Percentiles rank a stretch among this genome's conserved stretches.
phyloP scores from a whole-genome alignment of 257 asterid species.

The Fraxinus anomala region DNA sequence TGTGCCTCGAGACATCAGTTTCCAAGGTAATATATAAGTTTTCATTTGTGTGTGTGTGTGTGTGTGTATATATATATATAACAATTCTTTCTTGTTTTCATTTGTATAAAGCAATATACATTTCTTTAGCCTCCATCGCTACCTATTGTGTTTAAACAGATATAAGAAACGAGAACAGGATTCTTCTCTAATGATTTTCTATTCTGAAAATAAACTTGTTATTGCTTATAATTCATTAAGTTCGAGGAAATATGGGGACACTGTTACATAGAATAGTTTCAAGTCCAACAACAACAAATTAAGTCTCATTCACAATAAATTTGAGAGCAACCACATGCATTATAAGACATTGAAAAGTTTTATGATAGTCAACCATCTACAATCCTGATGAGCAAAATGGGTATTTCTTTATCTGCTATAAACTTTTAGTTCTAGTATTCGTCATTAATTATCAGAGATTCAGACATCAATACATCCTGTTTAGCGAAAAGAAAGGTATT shows the following conservation, averaged over 20 bases:
- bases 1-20: conserved; percentile 52
- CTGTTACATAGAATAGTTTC: not conserved
- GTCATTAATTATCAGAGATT: too few species aligned
- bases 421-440: too few species aligned
- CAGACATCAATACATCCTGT: not conserved
- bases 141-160: not conserved
- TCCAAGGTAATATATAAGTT: conserved; percentile 45
- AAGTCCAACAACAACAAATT: not conserved
- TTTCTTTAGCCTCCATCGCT: not conserved
- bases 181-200: not conserved
- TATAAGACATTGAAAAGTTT: too few species aligned
- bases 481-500: not conserved
- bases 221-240: too few species aligned
- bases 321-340: too few species aligned
- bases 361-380: too few species aligned
- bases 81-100: not conserved
- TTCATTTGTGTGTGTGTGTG: not conserved
- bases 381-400: too few species aligned
- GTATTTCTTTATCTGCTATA: not conserved
- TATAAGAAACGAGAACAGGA: not conserved
- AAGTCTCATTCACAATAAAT: too few species aligned
- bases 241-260: not conserved
- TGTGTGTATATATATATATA: not conserved
- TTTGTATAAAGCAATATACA: not conserved
- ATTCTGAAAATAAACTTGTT: too few species aligned